phyloP scores from a whole-genome alignment of 2,329 filamentous ascomycete species.

The Colletotrichum sp. region DNA sequence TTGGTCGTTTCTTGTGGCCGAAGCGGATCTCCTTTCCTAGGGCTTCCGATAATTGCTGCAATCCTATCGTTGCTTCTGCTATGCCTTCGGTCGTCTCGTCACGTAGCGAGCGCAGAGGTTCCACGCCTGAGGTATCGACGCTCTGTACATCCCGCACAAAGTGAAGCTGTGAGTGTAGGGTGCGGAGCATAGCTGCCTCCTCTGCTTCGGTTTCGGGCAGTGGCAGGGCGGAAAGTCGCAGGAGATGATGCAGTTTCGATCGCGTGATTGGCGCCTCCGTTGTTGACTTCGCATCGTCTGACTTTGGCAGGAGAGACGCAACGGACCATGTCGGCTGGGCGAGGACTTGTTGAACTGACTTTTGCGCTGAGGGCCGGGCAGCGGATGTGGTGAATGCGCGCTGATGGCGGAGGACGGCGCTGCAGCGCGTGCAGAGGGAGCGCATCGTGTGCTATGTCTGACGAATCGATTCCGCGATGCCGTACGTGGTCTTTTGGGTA shows the following conservation, averaged over 20 bases:
- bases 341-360: conserved; percentile 53
- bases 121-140: conserved; percentile 75
- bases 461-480: neutral
- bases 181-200: conserved; percentile 73
- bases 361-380: neutral
- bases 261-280: conserved; percentile 59
- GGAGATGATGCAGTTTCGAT: conserved; percentile 78
- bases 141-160: conserved; percentile 89
- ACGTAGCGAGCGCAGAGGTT: conserved; percentile 78
- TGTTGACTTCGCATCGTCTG: conserved; percentile 28
- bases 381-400: conserved; percentile 16
- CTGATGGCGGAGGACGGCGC: neutral
- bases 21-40: conserved; percentile 65
- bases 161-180: conserved; percentile 80
- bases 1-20: conserved; percentile 57
- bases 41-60: conserved; percentile 60
- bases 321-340: conserved; percentile 84
- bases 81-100: conserved; percentile 72
- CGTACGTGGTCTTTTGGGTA: neutral
- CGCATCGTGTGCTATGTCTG: neutral
- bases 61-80: conserved; percentile 61
- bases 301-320: conserved; percentile 64
- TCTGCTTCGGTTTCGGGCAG: conserved; percentile 66
- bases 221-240: conserved; percentile 88
- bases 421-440: neutral